Evolutionary conservation across 1,284 basidiomycete species (phyloP).

Genomic region (Ceratobasidium sp.): DNA sequence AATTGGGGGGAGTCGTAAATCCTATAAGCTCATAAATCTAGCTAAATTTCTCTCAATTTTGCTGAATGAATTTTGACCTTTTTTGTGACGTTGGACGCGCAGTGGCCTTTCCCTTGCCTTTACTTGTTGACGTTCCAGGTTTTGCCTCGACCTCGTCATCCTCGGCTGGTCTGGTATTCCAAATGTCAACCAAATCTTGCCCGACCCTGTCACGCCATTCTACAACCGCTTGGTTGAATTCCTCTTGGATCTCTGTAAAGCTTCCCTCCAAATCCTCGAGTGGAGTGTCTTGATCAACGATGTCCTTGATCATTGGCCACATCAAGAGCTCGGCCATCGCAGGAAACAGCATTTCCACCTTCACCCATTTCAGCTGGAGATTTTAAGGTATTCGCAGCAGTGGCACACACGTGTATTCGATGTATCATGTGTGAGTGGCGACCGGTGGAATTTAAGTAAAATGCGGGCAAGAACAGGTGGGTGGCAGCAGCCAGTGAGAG

Average conservation of each 20-base stretch:
- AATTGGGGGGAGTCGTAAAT: too few relatives aligned
- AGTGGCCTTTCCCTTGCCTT: not conserved
- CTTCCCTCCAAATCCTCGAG: not conserved
- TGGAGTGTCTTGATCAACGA: not conserved
- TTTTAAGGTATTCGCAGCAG: too few relatives aligned
- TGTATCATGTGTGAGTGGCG: too few relatives aligned
- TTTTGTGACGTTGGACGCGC: too few relatives aligned
- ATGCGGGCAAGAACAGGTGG: too few relatives aligned
- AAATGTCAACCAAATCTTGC: slow-evolving; percentile 3
- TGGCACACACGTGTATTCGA: too few relatives aligned
- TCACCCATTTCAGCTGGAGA: too few relatives aligned
- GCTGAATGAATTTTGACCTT: too few relatives aligned
- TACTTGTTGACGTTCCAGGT: not conserved
- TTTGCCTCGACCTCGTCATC: not conserved
- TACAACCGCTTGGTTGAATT: not conserved
- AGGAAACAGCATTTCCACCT: slow-evolving; percentile 1
- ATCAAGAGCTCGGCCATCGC: not conserved
- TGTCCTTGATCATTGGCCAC: slow-evolving; percentile 1
- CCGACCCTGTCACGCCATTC: slow-evolving; percentile 7
- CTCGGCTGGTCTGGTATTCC: not conserved
- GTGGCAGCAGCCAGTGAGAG: too few relatives aligned
- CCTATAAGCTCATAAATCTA: too few relatives aligned
- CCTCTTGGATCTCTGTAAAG: not conserved
- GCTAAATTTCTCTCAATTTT: too few relatives aligned
- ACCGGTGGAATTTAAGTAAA: too few relatives aligned